Evolutionary conservation across 1,284 basidiomycete species (phyloP).

Genomic region (Puccinia brachypodii): DNA sequence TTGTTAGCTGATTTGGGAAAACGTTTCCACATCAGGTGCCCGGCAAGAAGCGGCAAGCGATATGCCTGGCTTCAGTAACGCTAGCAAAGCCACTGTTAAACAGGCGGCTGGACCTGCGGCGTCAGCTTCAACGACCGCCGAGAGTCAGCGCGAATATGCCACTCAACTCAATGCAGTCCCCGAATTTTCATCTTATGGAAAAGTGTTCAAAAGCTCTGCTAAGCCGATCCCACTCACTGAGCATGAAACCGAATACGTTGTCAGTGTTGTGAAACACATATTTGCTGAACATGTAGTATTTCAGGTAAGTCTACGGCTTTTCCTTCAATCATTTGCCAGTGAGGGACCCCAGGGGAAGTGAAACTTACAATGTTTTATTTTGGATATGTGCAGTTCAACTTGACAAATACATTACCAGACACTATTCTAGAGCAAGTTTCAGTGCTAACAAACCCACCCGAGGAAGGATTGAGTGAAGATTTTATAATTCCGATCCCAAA

Average conservation of each 20-base stretch:
- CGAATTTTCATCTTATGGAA: constrained; percentile 80
- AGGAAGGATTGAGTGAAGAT: constrained; percentile 82
- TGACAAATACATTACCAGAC: constrained; percentile 77
- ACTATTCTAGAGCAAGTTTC: constrained; percentile 92
- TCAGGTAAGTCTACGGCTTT: constrained; percentile 65
- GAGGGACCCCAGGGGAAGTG: not conserved
- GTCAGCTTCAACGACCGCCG: constrained; percentile 68
- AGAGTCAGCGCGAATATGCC: constrained; percentile 80
- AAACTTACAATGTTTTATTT: not conserved
- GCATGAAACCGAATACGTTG: constrained; percentile 96
- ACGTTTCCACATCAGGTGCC: constrained; percentile 28
- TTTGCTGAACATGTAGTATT: constrained; percentile 95
- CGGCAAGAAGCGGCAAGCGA: constrained; percentile 44
- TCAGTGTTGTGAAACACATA: constrained; percentile 92
- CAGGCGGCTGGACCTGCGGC: constrained; percentile 64
- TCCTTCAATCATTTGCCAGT: too few species aligned
- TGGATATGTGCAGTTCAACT: constrained; percentile 35
- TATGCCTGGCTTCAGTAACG: constrained; percentile 44
- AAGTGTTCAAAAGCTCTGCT: constrained; percentile 79
- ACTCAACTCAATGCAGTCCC: constrained; percentile 81
- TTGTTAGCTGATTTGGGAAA: not conserved
- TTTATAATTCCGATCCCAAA: constrained; percentile 74
- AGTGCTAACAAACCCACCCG: constrained; percentile 82
- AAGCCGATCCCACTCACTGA: constrained; percentile 86
- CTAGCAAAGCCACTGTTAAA: constrained; percentile 60